Conservation (phyloP, 2,329 filamentous ascomycete genomes). For the Lachnellula subtilissima region DNA sequence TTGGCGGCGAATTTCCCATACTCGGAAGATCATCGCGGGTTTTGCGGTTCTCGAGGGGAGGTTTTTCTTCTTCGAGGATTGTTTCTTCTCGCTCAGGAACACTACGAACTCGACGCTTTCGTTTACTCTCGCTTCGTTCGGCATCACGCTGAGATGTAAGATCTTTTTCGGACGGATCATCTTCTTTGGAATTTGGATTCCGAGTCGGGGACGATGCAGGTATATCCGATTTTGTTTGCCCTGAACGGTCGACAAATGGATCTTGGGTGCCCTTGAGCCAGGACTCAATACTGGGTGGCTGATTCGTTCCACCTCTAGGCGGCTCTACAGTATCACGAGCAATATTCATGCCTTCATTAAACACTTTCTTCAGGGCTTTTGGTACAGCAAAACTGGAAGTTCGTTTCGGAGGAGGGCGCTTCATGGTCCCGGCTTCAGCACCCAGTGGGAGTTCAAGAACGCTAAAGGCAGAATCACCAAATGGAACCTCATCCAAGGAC, state of each 20-base stretch:
- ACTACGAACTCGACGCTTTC: constrained; percentile 12
- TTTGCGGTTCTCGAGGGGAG: constrained; percentile 21
- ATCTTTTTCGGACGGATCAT: constrained; percentile 17
- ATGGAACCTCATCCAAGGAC: constrained; percentile 56
- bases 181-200: constrained; percentile 24
- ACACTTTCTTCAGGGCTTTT: constrained; percentile 60
- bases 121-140: constrained; percentile 7
- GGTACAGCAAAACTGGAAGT: constrained; percentile 56
- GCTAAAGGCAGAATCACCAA: constrained; percentile 63
- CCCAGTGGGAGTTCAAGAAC: constrained; percentile 53
- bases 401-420: constrained; percentile 39
- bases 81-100: constrained; percentile 24
- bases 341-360: constrained; percentile 61
- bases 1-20: constrained; percentile 19
- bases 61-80: constrained; percentile 25
- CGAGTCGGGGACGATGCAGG: constrained; percentile 32
- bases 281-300: constrained; percentile 60
- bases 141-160: constrained; percentile 13
- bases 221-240: constrained; percentile 27
- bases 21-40: constrained; percentile 28
- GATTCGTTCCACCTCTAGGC: constrained; percentile 47
- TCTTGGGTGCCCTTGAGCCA: constrained; percentile 61
- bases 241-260: constrained; percentile 49
- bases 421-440: constrained; percentile 44
- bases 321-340: constrained; percentile 57